Evolutionary conservation across 2,329 filamentous ascomycete genomes (phyloP).

Genomic region (Sporothrix pallida): DNA sequence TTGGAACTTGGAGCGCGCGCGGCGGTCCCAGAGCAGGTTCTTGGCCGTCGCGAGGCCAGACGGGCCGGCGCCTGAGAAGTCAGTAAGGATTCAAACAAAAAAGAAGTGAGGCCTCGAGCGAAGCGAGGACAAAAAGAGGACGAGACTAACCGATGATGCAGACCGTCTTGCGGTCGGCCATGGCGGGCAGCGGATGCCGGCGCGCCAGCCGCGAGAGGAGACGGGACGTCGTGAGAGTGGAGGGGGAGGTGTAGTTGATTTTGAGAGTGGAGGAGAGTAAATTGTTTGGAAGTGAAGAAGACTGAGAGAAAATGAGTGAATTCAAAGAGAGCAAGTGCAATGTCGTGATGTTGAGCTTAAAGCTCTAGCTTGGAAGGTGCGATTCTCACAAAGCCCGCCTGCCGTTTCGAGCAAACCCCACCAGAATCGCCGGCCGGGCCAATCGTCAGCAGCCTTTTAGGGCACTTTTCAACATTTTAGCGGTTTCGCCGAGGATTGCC

Average conservation of each 20-base stretch:
- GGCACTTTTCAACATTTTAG: not conserved
- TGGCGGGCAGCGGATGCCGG: slow-evolving; percentile 9
- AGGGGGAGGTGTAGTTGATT: not conserved
- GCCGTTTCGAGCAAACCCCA: not conserved
- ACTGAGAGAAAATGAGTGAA: not conserved
- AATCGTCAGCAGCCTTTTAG: not conserved
- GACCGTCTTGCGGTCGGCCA: slow-evolving; percentile 49
- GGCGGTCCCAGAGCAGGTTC: slow-evolving; percentile 67
- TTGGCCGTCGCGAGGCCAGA: slow-evolving; percentile 74
- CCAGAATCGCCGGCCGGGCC: not conserved
- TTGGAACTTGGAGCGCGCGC: slow-evolving; percentile 58
- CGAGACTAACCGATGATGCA: slow-evolving; percentile 55
- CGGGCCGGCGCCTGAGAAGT: slow-evolving; percentile 65
- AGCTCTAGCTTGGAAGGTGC: not conserved
- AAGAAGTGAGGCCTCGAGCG: not conserved
- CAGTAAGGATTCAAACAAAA: slow-evolving; percentile 8
- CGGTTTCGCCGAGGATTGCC: not conserved
- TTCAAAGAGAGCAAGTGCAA: not conserved
- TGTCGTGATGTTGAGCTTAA: slow-evolving; percentile 6
- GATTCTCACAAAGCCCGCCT: not conserved
- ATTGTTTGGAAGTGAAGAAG: not conserved
- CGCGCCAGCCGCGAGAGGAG: not conserved
- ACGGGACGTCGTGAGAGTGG: not conserved
- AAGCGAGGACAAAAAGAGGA: not conserved
- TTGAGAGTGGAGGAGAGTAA: not conserved